phyloP scores from a whole-genome alignment of 2,329 filamentous ascomycete species.

The Ilyonectria robusta region DNA sequence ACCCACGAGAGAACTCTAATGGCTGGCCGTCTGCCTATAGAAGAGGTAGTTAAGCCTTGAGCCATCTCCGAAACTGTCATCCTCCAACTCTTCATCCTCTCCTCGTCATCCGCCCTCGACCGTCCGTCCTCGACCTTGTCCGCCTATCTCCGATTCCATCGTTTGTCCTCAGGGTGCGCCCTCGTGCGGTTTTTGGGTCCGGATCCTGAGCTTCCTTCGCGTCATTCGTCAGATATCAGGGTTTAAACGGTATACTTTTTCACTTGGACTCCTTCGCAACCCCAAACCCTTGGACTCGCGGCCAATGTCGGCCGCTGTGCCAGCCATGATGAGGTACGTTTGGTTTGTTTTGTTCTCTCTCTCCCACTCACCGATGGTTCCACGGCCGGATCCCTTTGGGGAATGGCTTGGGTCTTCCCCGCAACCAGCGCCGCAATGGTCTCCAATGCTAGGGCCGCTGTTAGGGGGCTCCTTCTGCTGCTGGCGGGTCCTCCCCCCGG shows the following conservation, averaged over 20 bases:
- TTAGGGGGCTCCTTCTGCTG: neutral
- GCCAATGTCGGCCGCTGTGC: neutral
- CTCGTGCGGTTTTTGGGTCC: neutral
- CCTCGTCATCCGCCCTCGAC: neutral
- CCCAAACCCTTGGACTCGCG: neutral
- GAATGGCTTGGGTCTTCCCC: slow-evolving; percentile 3
- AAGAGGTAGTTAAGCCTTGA: neutral
- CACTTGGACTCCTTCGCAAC: neutral
- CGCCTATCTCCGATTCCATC: neutral
- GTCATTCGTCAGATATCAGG: neutral
- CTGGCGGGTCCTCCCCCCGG: neutral
- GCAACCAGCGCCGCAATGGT: slow-evolving; percentile 4
- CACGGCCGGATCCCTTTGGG: neutral
- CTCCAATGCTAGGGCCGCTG: neutral
- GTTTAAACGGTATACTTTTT: neutral
- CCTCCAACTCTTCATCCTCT: neutral
- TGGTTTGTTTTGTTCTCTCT: neutral
- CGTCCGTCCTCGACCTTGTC: neutral
- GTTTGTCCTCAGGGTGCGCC: neutral
- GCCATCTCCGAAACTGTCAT: neutral
- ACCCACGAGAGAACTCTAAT: neutral
- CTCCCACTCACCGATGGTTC: neutral
- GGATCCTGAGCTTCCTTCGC: neutral
- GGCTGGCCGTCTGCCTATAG: neutral
- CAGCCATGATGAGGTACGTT: slow-evolving; percentile 8